These are phyloP conservation scores for Pseudozyma thailandica DNA, from an alignment of 1,284 basidiomycete species.

Conservation along the genomic window DNA sequence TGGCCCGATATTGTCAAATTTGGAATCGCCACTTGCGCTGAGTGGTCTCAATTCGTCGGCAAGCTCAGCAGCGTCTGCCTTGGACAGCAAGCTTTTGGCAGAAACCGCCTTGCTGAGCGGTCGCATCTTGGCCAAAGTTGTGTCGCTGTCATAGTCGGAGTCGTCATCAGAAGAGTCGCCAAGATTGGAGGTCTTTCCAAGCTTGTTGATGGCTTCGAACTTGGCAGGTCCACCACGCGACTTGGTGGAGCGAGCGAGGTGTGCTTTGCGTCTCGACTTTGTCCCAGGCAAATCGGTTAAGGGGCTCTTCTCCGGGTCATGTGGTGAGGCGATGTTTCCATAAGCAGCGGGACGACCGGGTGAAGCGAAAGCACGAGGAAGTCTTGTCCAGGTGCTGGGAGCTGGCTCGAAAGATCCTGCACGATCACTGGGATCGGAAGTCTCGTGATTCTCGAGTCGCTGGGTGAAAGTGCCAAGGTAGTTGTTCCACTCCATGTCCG, in stretches of 20 bases:
- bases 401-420: constrained; percentile 58
- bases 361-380: constrained; percentile 32
- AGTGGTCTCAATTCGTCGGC: constrained; percentile 23
- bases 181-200: constrained; percentile 15
- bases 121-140: constrained; percentile 15
- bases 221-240: constrained; percentile 45
- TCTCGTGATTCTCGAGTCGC: constrained; percentile 33
- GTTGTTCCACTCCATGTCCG: constrained; percentile 59
- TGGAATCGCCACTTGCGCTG: constrained; percentile 17
- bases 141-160: constrained; percentile 53
- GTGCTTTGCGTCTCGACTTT: constrained; percentile 7
- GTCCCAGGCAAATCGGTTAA: constrained; percentile 31
- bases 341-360: constrained; percentile 41
- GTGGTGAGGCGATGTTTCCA: constrained; percentile 29
- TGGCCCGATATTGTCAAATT: constrained; percentile 11
- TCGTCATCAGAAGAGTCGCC: constrained; percentile 34
- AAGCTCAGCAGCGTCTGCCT: constrained; percentile 22
- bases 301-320: constrained; percentile 30
- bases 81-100: constrained; percentile 16
- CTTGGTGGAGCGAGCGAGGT: constrained; percentile 19
- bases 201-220: constrained; percentile 43
- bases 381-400: constrained; percentile 40
- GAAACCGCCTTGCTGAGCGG: constrained; percentile 16
- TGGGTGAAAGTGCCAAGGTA: constrained; percentile 56
- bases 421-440: constrained; percentile 14